phyloP scores from a whole-genome alignment of 2,329 filamentous ascomycete genomes.

The Incumbomyces delicatus region DNA sequence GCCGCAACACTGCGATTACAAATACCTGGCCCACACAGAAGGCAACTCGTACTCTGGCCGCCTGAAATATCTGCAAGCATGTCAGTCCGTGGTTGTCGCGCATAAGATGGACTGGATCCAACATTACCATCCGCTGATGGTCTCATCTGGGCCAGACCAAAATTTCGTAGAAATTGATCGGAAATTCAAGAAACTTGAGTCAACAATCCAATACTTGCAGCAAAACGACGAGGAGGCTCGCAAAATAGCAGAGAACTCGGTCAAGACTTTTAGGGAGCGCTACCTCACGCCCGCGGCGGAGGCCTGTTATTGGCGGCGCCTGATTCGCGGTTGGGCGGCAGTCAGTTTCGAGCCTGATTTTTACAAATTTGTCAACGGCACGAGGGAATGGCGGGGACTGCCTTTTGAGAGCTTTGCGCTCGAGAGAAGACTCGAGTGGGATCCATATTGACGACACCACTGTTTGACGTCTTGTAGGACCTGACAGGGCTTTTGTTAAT shows the following conservation, averaged over 20 bases:
- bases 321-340: conserved; percentile 31
- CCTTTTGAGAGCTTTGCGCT: conserved; percentile 35
- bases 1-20: conserved; percentile 46
- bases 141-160: conserved; percentile 36
- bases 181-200: conserved; percentile 48
- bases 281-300: conserved; percentile 47
- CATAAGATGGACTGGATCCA: conserved; percentile 42
- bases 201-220: conserved; percentile 35
- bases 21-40: conserved; percentile 45
- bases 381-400: conserved; percentile 25
- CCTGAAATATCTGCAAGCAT: conserved; percentile 45
- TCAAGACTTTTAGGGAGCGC: conserved; percentile 40
- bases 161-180: conserved; percentile 41
- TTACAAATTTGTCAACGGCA: conserved; percentile 24
- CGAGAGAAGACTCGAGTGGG: conserved; percentile 17
- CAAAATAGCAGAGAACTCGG: conserved; percentile 41
- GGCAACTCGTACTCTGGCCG: conserved; percentile 45
- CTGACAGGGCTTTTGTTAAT: too few relatives aligned
- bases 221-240: conserved; percentile 36
- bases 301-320: conserved; percentile 45
- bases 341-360: conserved; percentile 34
- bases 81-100: conserved; percentile 40
- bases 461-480: background rate
- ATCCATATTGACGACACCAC: conserved; percentile 14
- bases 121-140: conserved; percentile 39